Percentiles rank a stretch among this genome's conserved stretches.
Conservation (phyloP, 345 rosid genomes). For the Arabidopsis arenosa region DNA sequence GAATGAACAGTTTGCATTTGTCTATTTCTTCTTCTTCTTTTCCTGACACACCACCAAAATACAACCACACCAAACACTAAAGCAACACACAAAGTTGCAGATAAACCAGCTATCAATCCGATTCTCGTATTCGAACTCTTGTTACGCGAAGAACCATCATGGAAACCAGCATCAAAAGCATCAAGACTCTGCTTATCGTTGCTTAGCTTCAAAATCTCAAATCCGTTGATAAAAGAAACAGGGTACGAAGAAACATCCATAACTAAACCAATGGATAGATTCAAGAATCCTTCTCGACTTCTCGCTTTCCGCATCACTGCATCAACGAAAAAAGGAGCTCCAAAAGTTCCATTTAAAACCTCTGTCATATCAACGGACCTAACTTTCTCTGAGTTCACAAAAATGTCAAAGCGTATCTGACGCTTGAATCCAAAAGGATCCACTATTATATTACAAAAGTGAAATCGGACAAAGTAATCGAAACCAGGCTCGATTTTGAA, state of each 20-base stretch:
- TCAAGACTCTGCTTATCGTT: constrained; percentile 59
- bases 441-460: constrained; percentile 68
- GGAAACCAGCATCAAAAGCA: constrained; percentile 41
- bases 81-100: constrained; percentile 45
- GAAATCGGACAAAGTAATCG: constrained; percentile 74
- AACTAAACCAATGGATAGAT: constrained; percentile 68
- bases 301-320: constrained; percentile 48
- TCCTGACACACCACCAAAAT: constrained; percentile 42
- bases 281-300: constrained; percentile 35
- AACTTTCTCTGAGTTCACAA: constrained; percentile 58
- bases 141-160: background rate
- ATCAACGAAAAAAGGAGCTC: constrained; percentile 70
- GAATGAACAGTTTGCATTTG: constrained; percentile 36
- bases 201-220: constrained; percentile 71
- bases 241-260: constrained; percentile 28
- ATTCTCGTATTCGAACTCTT: constrained; percentile 45
- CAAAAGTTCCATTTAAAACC: constrained; percentile 42
- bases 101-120: constrained; percentile 46
- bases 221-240: constrained; percentile 59
- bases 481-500: constrained; percentile 70
- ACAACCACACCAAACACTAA: constrained; percentile 42
- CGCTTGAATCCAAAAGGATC: constrained; percentile 1
- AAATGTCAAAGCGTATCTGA: constrained; percentile 53
- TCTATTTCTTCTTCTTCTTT: constrained; percentile 41
- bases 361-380: constrained; percentile 55